Evolutionary conservation across 768 basidiomycete species (phyloP).

Genomic region (Hemileccinum impolitum): DNA sequence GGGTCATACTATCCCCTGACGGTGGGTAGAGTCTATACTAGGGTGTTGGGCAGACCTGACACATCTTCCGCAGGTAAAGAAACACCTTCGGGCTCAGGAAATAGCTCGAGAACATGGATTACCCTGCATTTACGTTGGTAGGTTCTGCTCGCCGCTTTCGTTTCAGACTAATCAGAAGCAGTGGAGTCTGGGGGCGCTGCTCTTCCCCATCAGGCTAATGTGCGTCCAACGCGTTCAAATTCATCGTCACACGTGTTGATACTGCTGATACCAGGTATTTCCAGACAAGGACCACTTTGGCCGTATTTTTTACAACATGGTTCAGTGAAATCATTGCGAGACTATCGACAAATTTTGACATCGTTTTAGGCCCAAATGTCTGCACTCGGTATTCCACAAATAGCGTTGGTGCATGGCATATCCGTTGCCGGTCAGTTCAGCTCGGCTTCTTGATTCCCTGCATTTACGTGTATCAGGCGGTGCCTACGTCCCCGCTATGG

Average conservation of each 20-base stretch:
- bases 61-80: constrained; percentile 65
- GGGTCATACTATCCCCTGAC: constrained; percentile 91
- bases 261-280: constrained; percentile 52
- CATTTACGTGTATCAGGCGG: constrained; percentile 49
- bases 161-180: constrained; percentile 27
- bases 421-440: constrained; percentile 68
- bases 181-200: constrained; percentile 96
- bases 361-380: constrained; percentile 83
- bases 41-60: background rate
- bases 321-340: constrained; percentile 23
- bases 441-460: constrained; percentile 1
- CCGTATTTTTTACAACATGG: constrained; percentile 97
- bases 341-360: constrained; percentile 8
- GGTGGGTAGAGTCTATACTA: constrained; percentile 34
- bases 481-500: constrained; percentile 95
- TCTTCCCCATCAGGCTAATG: constrained; percentile 88
- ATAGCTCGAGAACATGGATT: constrained; percentile 88
- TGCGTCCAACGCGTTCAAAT: constrained; percentile 2
- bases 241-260: background rate
- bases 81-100: constrained; percentile 91
- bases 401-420: constrained; percentile 92
- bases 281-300: constrained; percentile 96
- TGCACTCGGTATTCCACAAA: constrained; percentile 85
- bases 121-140: constrained; percentile 91
- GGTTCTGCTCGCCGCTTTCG: constrained; percentile 20